A percentile compares a stretch with the other conserved stretches of the same genome.
phyloP scores from a whole-genome alignment of 257 asterid species.

The Mentha longifolia region DNA sequence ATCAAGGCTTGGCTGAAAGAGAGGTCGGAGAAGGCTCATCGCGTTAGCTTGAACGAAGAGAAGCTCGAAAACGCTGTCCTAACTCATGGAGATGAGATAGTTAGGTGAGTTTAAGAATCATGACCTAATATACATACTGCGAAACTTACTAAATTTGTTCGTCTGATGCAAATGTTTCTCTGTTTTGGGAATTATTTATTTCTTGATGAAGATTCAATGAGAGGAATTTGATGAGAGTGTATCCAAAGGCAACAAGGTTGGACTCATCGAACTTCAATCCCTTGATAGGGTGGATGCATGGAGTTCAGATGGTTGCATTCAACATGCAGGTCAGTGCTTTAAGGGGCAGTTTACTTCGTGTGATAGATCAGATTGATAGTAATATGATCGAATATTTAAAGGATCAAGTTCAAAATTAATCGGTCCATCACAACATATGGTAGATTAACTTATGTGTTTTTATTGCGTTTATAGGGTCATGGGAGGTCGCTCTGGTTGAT shows the following conservation, averaged over 20 bases:
- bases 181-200: neutral
- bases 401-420: too few species aligned
- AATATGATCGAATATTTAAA: too few species aligned
- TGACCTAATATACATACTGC: too few species aligned
- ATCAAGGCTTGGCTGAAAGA: constrained; percentile 59
- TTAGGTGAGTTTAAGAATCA: constrained; percentile 45
- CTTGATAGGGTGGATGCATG: constrained; percentile 76
- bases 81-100: constrained; percentile 66
- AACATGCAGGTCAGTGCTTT: constrained; percentile 81
- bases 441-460: neutral
- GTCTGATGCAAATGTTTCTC: neutral
- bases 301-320: constrained; percentile 87
- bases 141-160: neutral
- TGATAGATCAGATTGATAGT: too few species aligned
- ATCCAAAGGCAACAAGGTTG: constrained; percentile 70
- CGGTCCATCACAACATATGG: too few species aligned
- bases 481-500: constrained; percentile 81
- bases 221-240: constrained; percentile 81
- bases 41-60: constrained; percentile 83
- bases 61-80: constrained; percentile 67
- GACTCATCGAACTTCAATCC: constrained; percentile 88
- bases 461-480: constrained; percentile 47
- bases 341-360: too few species aligned
- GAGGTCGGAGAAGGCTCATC: constrained; percentile 52
- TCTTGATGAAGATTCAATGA: constrained; percentile 63